These are phyloP conservation scores for Berberis thunbergii DNA, from an alignment of 164 flowering plant species.

Conservation along the genomic window DNA sequence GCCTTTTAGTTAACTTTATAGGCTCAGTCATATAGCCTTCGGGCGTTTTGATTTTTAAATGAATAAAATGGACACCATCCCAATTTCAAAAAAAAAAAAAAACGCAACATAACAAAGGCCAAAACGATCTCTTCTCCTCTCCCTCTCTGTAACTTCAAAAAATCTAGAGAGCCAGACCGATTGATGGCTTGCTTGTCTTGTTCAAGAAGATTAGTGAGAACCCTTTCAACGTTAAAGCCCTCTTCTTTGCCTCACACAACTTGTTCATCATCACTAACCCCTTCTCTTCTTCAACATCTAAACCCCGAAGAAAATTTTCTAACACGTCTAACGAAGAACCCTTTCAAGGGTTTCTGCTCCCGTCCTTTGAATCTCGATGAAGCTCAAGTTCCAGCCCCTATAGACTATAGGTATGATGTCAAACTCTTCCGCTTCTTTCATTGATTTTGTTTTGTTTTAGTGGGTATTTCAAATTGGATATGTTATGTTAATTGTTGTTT, in stretches of 20 bases:
- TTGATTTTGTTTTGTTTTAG: not conserved
- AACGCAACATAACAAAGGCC: no score
- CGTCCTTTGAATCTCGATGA: constrained; percentile 8
- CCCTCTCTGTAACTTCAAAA: no score
- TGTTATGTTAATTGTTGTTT: not conserved
- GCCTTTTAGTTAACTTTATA: no score
- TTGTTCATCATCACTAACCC: not conserved
- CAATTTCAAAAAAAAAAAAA: no score
- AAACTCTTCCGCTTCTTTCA: no score
- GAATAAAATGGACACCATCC: no score
- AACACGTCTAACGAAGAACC: not conserved
- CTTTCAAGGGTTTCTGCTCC: constrained; percentile 14
- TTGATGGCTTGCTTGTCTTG: constrained; percentile 1
- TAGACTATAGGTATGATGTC: constrained; percentile 12
- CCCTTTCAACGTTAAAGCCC: not conserved
- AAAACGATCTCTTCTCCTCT: no score
- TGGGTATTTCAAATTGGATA: not conserved
- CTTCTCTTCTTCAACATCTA: not conserved
- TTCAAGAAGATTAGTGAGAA: constrained; percentile 2
- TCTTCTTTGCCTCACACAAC: not conserved
- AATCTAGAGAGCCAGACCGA: no score
- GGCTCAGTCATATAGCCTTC: no score
- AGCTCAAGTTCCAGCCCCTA: constrained; percentile 5
- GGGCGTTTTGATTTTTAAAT: no score
- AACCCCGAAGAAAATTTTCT: not conserved